These are phyloP conservation scores for Eimeria acervulina DNA, from an alignment of 169 alveolate genomes.

Conservation along the genomic window DNA sequence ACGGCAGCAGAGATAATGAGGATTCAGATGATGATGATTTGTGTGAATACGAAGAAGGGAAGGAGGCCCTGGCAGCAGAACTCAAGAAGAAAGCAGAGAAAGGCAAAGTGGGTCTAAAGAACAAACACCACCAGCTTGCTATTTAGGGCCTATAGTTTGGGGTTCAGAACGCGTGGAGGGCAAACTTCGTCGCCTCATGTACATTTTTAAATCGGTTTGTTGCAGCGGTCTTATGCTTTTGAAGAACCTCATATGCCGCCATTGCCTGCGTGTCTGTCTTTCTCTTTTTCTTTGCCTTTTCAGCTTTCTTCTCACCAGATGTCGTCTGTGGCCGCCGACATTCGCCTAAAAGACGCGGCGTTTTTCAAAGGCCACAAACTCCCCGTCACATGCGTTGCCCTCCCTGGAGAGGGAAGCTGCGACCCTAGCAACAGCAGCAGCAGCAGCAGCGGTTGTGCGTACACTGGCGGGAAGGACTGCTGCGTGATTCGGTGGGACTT, in stretches of 20 bases:
- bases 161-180: no score
- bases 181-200: neutral
- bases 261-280: neutral
- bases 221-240: no score
- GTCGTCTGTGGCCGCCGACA: neutral
- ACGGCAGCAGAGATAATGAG: neutral
- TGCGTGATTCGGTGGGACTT: constrained; percentile 86
- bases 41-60: neutral
- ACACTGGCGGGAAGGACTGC: constrained; percentile 88
- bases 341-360: neutral
- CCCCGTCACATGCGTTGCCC: constrained; percentile 86
- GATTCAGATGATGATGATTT: constrained; percentile 20
- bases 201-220: neutral
- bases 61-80: constrained; percentile 6
- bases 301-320: neutral
- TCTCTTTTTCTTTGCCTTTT: neutral
- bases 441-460: constrained; percentile 72
- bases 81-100: constrained; percentile 4
- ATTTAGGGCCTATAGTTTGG: neutral
- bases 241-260: neutral
- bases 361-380: constrained; percentile 87
- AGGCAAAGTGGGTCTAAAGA: neutral
- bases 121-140: neutral
- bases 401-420: constrained; percentile 67
- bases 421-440: constrained; percentile 5